Evolutionary conservation across 2,329 filamentous ascomycete genomes (phyloP).

Genomic region (Cordyceps javanica): DNA sequence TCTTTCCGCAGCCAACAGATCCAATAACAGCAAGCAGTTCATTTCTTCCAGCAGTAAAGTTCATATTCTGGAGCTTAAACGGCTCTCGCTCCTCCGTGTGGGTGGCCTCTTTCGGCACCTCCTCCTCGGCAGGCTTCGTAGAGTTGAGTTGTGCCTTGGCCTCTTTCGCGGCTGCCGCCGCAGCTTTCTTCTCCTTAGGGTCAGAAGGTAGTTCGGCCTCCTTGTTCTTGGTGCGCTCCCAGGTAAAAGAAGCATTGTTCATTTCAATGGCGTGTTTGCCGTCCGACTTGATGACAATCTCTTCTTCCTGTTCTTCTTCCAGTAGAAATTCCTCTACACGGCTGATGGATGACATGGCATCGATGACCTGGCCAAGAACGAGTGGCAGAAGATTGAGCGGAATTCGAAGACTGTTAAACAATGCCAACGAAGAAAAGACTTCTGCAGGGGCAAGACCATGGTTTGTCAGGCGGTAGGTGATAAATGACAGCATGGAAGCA

Average conservation of each 20-base stretch:
- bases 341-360: constrained; percentile 77
- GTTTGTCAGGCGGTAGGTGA: constrained; percentile 65
- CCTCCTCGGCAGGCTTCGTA: constrained; percentile 16
- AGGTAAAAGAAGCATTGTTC: constrained; percentile 72
- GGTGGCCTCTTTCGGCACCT: constrained; percentile 34
- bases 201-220: constrained; percentile 27
- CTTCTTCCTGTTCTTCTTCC: constrained; percentile 77
- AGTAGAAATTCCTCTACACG: constrained; percentile 85
- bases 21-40: constrained; percentile 84
- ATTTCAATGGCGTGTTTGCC: constrained; percentile 66
- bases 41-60: constrained; percentile 63
- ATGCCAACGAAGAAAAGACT: constrained; percentile 85
- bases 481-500: constrained; percentile 90
- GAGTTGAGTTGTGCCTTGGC: constrained; percentile 39
- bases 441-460: constrained; percentile 66
- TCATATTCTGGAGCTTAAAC: constrained; percentile 65
- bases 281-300: constrained; percentile 50
- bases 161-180: constrained; percentile 37
- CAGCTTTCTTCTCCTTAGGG: constrained; percentile 38
- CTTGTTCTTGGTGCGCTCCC: constrained; percentile 56
- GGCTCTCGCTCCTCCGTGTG: constrained; percentile 55
- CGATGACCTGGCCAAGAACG: constrained; percentile 82
- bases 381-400: constrained; percentile 85
- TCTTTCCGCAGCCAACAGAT: constrained; percentile 85
- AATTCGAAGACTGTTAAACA: constrained; percentile 88